Conservation (phyloP, 192 early-diverging fungal species). For the Coemansia sp. region DNA sequence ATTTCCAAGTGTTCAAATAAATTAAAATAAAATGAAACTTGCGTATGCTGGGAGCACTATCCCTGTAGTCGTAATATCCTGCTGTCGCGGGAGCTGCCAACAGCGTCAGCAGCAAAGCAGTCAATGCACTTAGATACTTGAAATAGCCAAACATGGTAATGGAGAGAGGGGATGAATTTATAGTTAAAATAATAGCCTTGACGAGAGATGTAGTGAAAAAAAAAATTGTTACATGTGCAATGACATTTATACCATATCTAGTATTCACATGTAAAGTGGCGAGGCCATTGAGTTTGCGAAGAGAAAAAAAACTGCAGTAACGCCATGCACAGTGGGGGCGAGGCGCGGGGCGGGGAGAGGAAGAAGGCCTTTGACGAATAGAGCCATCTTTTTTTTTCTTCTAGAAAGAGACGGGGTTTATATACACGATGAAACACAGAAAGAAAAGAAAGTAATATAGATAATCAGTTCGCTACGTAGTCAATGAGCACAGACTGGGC, state of each 20-base stretch:
- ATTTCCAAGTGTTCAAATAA: too few relatives aligned
- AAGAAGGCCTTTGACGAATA: neutral
- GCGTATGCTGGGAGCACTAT: neutral
- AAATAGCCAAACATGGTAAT: neutral
- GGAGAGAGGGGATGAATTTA: neutral
- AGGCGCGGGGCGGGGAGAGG: too few relatives aligned
- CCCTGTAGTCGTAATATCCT: neutral
- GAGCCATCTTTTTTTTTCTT: too few relatives aligned
- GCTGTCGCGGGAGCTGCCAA: neutral
- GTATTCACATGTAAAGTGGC: too few relatives aligned
- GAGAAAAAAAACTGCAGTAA: neutral
- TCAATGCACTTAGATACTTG: neutral
- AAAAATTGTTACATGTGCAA: too few relatives aligned
- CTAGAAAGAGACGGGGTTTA: neutral
- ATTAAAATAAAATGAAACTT: too few relatives aligned
- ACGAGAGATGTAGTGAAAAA: too few relatives aligned
- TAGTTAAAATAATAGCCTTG: too few relatives aligned
- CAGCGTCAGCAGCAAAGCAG: neutral
- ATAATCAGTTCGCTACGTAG: neutral
- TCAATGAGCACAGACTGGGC: conserved; percentile 14
- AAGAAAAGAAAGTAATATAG: too few relatives aligned
- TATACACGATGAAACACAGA: too few relatives aligned
- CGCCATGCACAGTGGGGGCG: conserved; percentile 1
- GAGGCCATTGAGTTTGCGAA: neutral
- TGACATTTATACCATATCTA: neutral